phyloP scores from a whole-genome alignment of 1,139 yeast genomes.

The Yamadazyma oceani region DNA sequence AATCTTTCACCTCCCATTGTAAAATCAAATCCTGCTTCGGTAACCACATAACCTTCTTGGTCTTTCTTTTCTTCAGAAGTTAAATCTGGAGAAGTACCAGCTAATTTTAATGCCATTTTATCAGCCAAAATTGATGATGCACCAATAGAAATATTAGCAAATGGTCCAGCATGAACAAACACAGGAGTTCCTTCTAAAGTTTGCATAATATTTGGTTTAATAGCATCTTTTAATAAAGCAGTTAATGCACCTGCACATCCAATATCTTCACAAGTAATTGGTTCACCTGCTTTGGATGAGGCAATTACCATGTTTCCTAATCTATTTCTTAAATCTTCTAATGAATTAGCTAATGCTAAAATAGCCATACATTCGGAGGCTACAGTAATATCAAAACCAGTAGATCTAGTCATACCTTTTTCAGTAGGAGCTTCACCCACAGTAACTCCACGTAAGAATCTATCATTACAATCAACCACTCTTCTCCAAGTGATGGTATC shows the following conservation, averaged over 20 bases:
- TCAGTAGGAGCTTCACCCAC: constrained; percentile 95
- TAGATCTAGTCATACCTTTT: constrained; percentile 82
- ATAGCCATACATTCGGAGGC: constrained; percentile 99
- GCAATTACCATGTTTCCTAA: constrained; percentile 92
- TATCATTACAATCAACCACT: constrained; percentile 94
- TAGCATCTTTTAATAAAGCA: constrained; percentile 93
- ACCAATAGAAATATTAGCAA: constrained; percentile 96
- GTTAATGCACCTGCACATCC: constrained; percentile 98
- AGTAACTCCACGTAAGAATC: constrained; percentile 88
- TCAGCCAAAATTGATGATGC: constrained; percentile 95
- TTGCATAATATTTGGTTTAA: constrained; percentile 97
- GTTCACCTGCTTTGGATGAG: constrained; percentile 76
- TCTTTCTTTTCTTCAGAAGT: constrained; percentile 52
- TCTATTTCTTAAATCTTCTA: constrained; percentile 85
- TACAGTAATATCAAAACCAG: constrained; percentile 96
- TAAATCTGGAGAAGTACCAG: constrained; percentile 61
- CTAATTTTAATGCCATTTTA: constrained; percentile 89
- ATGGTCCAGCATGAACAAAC: constrained; percentile 97
- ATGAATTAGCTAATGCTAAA: constrained; percentile 80
- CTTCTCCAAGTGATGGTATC: constrained; percentile 95
- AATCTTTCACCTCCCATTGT: constrained; percentile 99
- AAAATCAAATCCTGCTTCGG: constrained; percentile 98
- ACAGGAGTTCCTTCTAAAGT: constrained; percentile 98
- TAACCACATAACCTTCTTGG: constrained; percentile 87
- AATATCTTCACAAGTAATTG: constrained; percentile 92